phyloP scores from a whole-genome alignment of 495 filamentous ascomycete species.

The Aspergillus ellipticus region DNA sequence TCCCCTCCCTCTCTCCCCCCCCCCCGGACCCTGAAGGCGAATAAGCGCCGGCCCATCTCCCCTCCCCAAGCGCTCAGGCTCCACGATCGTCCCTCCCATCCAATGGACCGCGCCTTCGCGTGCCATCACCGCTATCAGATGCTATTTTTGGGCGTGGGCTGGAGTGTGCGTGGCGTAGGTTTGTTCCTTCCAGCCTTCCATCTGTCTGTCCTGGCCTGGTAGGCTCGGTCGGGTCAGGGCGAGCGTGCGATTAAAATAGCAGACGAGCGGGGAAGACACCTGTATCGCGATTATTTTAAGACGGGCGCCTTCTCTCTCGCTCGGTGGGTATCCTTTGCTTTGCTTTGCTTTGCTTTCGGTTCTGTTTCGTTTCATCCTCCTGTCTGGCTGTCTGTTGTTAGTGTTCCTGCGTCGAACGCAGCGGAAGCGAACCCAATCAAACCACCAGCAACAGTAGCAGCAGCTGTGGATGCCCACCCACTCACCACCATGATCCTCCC shows the following conservation, averaged over 20 bases:
- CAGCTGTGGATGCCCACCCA: too few relatives aligned
- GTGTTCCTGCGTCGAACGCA: not conserved
- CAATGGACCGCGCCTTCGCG: not conserved
- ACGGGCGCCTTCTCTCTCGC: not conserved
- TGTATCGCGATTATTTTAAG: not conserved
- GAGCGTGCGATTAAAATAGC: slow-evolving; percentile 17
- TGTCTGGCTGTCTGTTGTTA: not conserved
- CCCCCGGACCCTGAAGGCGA: not conserved
- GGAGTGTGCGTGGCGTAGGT: not conserved
- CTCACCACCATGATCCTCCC: not conserved
- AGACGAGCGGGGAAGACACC: not conserved
- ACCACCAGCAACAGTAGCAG: not conserved
- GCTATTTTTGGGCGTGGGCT: not conserved
- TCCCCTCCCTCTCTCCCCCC: too few relatives aligned
- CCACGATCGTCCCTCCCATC: not conserved
- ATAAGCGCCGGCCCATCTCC: not conserved
- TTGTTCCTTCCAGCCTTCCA: not conserved
- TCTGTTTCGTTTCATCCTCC: not conserved
- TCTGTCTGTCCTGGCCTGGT: slow-evolving; percentile 6
- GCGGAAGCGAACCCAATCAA: too few relatives aligned
- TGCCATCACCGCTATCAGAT: not conserved
- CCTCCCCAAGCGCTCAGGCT: not conserved
- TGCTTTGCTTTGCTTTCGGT: not conserved
- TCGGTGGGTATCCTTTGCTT: not conserved
- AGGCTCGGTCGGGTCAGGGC: too few relatives aligned